phyloP scores from a whole-genome alignment of 148 eudicot genomes.

The Diospyros lotus region DNA sequence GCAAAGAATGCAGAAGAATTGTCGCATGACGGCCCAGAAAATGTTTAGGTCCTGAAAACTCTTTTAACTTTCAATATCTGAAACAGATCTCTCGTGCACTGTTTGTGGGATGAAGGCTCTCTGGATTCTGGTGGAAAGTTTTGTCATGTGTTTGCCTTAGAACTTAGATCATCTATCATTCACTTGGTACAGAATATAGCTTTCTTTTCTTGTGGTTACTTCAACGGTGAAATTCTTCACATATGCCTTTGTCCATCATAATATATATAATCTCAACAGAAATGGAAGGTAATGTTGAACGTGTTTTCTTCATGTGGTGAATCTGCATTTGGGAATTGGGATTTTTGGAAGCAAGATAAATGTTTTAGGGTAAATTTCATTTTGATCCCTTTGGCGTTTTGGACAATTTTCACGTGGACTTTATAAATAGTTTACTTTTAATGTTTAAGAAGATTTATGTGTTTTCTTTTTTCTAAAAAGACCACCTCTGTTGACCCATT shows the following conservation, averaged over 20 bases:
- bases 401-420: no score
- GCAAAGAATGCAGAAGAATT: slow-evolving; percentile 48
- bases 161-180: no score
- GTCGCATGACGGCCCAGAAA: slow-evolving; percentile 54
- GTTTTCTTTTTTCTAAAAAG: no score
- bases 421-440: no score
- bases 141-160: slow-evolving; percentile 2
- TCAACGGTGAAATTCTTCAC: not conserved
- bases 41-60: slow-evolving; percentile 32
- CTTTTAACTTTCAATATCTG: slow-evolving; percentile 1
- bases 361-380: no score
- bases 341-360: no score
- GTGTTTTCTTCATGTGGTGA: no score
- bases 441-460: no score
- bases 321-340: no score
- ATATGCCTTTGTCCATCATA: not conserved
- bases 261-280: not conserved
- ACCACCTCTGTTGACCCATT: no score
- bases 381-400: no score
- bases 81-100: not conserved
- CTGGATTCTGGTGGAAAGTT: slow-evolving; percentile 6
- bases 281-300: no score
- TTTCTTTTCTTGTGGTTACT: not conserved
- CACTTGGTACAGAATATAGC: not conserved
- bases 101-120: not conserved